Conservation (phyloP, 2,329 filamentous ascomycete genomes). For the Alternaria brassicicola region DNA sequence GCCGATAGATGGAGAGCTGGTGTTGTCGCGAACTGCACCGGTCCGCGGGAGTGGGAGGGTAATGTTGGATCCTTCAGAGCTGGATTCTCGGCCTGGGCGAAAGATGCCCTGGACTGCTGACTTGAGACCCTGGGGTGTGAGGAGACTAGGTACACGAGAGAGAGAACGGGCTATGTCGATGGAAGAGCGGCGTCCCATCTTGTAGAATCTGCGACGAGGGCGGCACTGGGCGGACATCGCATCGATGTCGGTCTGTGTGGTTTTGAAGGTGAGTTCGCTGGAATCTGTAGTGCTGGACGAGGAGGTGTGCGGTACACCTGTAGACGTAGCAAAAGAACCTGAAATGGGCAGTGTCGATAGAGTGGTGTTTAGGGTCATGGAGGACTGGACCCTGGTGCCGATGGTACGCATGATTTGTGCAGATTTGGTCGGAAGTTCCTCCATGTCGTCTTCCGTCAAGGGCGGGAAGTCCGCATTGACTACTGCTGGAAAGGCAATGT, state of each 20-base stretch:
- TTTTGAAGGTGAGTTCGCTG: constrained; percentile 40
- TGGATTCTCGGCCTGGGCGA: constrained; percentile 34
- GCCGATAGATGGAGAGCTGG: constrained; percentile 10
- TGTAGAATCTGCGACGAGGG: constrained; percentile 39
- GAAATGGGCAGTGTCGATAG: constrained; percentile 17
- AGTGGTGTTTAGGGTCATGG: constrained; percentile 1
- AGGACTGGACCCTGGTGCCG: constrained; percentile 19
- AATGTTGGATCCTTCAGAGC: constrained; percentile 42
- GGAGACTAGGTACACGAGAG: constrained; percentile 17
- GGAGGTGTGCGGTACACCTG: constrained; percentile 18
- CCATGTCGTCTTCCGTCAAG: constrained; percentile 39
- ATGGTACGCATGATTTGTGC: constrained; percentile 45
- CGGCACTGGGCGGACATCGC: constrained; percentile 29
- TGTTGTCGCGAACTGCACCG: constrained; percentile 28
- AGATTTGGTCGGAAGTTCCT: constrained; percentile 46
- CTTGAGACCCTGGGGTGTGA: constrained; percentile 36
- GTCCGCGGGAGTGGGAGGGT: constrained; percentile 39
- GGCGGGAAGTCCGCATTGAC: constrained; percentile 46
- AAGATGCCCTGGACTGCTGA: constrained; percentile 40
- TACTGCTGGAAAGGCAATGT: constrained; percentile 53
- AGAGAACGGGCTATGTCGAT: constrained; percentile 28
- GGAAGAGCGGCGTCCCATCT: constrained; percentile 32
- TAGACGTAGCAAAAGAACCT: constrained; percentile 14
- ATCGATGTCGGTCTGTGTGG: constrained; percentile 40
- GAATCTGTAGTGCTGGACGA: constrained; percentile 24